Evolutionary conservation across 169 alveolate species (phyloP), one percentile per base, ranked within the genome.

Genomic region (Cryptosporidium viatorum): DNA sequence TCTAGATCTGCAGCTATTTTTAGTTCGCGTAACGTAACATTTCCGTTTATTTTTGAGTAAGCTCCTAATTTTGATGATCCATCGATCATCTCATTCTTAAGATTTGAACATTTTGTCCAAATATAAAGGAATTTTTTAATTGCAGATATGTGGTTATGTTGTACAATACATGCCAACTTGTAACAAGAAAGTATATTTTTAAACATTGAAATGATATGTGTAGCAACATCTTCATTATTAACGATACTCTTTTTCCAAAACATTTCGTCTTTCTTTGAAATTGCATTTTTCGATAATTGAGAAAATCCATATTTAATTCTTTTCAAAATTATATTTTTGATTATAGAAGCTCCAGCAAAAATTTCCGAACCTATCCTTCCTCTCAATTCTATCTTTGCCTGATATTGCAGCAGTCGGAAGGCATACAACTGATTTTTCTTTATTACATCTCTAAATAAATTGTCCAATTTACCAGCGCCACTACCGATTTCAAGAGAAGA

Each of bases 91-190:
- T 80, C 70, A 80, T 16, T 41, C 59, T 65, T 80, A 8, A 80
- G 68, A 45, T 45, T 45, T 41, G 80, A 60, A 23, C 89, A 80
- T 39, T 65, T 80, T 6, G 69, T 26, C 89, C 89, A 80, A 62
- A 80, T 80, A 80, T 80, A 80, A 23, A 80, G 21, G 62, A 80
- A 80, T 65, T 80, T 80, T 41, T 80, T 80, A n/a, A 80, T 50
- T 26, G 89, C 89, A 43, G 80, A 80, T 31, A 62, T 41, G 62
- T 80, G 89, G 21, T 80, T 80, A 48, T 80, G 75, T 48, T 65
- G 60, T 21, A 65, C 68, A 62, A 80, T 80, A 9, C 80, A 43
- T n/a, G 39, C 62, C 21, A 80, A 65, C 35, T 80, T 80, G 45
- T 62, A 80, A 18, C 80, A 59, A 43, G 89, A 70, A 14, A 80